Conservation (phyloP, 331 rosid species). For the Saraca asoca region DNA sequence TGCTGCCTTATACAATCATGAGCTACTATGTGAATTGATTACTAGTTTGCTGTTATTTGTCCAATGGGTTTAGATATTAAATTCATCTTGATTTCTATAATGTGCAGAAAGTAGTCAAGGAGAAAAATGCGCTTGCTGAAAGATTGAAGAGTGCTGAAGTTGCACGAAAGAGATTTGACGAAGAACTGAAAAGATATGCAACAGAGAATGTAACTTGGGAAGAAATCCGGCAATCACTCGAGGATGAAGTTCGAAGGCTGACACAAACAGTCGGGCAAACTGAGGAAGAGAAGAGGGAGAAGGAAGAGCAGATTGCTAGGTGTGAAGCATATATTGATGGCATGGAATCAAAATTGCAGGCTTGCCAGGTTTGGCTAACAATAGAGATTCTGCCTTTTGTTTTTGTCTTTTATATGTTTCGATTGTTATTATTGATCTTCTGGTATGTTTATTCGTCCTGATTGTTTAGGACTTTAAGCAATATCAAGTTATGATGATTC, state of each 20-base stretch:
- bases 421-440: neutral
- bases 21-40: neutral
- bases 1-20: neutral
- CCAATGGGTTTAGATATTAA: constrained; percentile 9
- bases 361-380: constrained; percentile 78
- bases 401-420: constrained; percentile 15
- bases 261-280: constrained; percentile 97
- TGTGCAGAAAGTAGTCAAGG: constrained; percentile 85
- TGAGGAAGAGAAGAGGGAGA: constrained; percentile 92
- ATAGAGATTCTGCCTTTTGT: constrained; percentile 5
- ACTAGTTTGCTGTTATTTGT: constrained; percentile 27
- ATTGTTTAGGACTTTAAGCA: constrained; percentile 18
- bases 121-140: constrained; percentile 93
- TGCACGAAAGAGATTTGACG: constrained; percentile 96
- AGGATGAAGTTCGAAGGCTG: constrained; percentile 87
- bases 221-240: constrained; percentile 92
- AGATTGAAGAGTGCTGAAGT: constrained; percentile 89
- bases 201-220: constrained; percentile 92
- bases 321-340: constrained; percentile 95
- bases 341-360: constrained; percentile 97
- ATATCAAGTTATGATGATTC: constrained; percentile 10
- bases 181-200: constrained; percentile 85
- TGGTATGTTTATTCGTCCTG: constrained; percentile 7
- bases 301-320: constrained; percentile 95
- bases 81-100: constrained; percentile 20